Evolutionary conservation across 345 rosid genomes (phyloP).

Genomic region (Nephelium lappaceum): DNA sequence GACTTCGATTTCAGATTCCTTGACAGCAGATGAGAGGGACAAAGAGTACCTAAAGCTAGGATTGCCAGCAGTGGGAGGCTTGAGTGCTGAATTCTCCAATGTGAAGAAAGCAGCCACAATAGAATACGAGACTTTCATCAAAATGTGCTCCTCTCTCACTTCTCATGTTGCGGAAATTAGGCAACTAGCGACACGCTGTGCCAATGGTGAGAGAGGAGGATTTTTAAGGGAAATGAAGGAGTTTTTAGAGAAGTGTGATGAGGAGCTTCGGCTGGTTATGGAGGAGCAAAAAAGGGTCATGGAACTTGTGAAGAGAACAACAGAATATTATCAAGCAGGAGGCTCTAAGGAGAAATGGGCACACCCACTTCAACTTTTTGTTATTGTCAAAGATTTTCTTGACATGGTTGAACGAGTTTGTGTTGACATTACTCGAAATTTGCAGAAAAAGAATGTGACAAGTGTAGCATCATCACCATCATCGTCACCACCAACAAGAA

Average conservation of each 20-base stretch:
- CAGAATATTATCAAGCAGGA: conserved; percentile 79
- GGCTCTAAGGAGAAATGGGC: conserved; percentile 42
- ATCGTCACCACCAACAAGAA: conserved; percentile 29
- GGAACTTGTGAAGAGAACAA: conserved; percentile 70
- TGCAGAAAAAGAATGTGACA: conserved; percentile 43
- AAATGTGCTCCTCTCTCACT: conserved; percentile 47
- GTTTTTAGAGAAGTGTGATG: conserved; percentile 62
- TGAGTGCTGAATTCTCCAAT: conserved; percentile 52
- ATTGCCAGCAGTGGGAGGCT: conserved; percentile 47
- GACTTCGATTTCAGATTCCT: conserved; percentile 19
- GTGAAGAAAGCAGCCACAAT: conserved; percentile 67
- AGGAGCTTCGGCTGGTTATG: conserved; percentile 53
- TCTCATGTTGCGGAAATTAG: conserved; percentile 46
- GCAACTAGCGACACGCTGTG: conserved; percentile 34
- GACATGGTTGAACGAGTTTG: conserved; percentile 79
- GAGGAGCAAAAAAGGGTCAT: conserved; percentile 62
- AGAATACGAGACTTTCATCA: conserved; percentile 53
- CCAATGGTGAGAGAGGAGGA: conserved; percentile 35
- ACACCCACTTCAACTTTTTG: conserved; percentile 60
- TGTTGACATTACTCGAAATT: conserved; percentile 52
- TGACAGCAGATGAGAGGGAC: conserved; percentile 44
- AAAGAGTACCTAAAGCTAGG: conserved; percentile 53
- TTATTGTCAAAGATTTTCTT: conserved; percentile 74
- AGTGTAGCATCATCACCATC: conserved; percentile 32
- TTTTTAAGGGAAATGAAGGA: conserved; percentile 63